Evolutionary conservation across 805 yeast species (phyloP).

Genomic region (Metschnikowia picachoensis): DNA sequence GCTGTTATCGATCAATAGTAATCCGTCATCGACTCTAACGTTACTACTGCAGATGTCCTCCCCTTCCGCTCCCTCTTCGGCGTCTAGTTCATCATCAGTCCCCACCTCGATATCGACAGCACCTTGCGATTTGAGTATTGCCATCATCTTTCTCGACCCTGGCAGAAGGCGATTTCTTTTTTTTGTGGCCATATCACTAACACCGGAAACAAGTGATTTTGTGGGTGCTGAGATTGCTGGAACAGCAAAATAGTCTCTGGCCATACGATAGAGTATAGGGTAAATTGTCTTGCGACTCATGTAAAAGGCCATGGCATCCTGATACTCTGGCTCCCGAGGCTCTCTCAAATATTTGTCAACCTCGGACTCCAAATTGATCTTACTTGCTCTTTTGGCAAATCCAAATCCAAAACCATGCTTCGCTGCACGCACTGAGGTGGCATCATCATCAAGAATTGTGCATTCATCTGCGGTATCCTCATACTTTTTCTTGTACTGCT

Average conservation of each 20-base stretch:
- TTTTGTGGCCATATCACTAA: not conserved
- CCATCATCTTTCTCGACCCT: not conserved
- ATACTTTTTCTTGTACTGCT: not conserved
- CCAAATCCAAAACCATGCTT: too few relatives aligned
- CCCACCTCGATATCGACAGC: not conserved
- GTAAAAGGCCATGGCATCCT: not conserved
- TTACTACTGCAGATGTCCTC: too few relatives aligned
- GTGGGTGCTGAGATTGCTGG: slow-evolving; percentile 1
- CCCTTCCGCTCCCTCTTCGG: not conserved
- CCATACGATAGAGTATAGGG: not conserved
- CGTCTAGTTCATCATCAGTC: not conserved
- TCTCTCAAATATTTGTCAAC: not conserved
- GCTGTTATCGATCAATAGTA: too few relatives aligned
- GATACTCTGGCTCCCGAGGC: not conserved
- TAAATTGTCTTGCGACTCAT: not conserved
- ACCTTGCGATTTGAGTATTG: not conserved
- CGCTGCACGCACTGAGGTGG: too few relatives aligned
- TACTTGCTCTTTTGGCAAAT: too few relatives aligned
- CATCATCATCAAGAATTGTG: too few relatives aligned
- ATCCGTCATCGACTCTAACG: too few relatives aligned
- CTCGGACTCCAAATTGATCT: not conserved
- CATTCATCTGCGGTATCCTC: too few relatives aligned
- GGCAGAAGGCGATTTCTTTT: not conserved
- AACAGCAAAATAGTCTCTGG: slow-evolving; percentile 1
- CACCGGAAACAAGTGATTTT: not conserved